Base-by-base conservation (phyloP, 2,329 filamentous ascomycete species). In the Truncatella angustata region DNA sequence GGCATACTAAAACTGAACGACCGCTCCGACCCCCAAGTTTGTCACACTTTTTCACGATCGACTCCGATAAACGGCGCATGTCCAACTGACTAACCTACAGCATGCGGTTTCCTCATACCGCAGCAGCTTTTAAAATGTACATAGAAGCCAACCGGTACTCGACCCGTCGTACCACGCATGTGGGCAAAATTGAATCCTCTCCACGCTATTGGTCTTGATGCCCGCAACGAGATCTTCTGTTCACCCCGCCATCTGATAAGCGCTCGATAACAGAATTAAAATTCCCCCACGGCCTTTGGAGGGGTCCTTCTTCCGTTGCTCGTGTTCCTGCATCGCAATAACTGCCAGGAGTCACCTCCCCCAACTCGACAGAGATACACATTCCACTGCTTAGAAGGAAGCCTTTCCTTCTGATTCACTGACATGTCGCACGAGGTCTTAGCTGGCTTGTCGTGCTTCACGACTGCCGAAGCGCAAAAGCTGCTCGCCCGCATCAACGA, bases 401-500 rank as follows among this genome's bases (percentile, higher is more conserved):
- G 9, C 24, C 28, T 28, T 32, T 23, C 43, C 43, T 50, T 24
- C 48, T 16, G 32, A 4, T 37, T 50, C 48, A 11, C 35, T 37
- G 42, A 34, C n/a, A 58, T 56, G 54, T 44, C 40, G 20, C 50
- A 52, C 48, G 44, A 56, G 43, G 36, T 50, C 23, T 47, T 58
- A 32, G 43, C 47, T 24, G 56, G 56, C 46, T 45, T 46, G 30
- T 54, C 56, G 40, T 56, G 51, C 47, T 54, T 52, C 46, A 58
- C 56, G 40, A 32, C 36, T 16, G 42, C 56, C 34, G 54, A 55
- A 40, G 69, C 73, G 50, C 66, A 72, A 58, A 76, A 76, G 66
- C 65, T 78, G 42, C 66, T 66, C 54, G 68, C 72, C 49, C 70
- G 67, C 55, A 72, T 78, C 60, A 73, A 72, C 57, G 60, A 62